Evolutionary conservation across 148 eudicot species (phyloP), one percentile per base, ranked within the genome.

Genomic region (Rhododendron griersonianum): DNA sequence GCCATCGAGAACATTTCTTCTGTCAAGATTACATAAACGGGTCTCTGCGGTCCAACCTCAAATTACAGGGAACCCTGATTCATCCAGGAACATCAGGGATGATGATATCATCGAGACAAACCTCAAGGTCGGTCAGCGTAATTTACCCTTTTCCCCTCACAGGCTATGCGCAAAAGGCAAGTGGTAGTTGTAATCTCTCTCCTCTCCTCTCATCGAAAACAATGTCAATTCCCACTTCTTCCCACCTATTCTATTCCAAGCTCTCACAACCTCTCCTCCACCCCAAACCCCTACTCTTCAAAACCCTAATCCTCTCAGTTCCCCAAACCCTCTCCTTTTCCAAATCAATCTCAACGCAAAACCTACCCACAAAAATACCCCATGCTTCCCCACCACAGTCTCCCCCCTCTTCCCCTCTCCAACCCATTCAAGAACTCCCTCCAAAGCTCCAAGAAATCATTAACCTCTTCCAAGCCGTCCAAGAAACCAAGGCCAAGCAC

Each of bases 371-470:
- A 1, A 93, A 91, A 85, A 84, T 86, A 59, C 86, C 88, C 78
- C 91, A 86, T 1, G 63, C 87, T 28, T 28, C 74, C 25, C 82
- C 91, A 23, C 45, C 89, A 7, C 86, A 95, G 0, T 75, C 95
- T 5, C 69, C 93, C 1, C 59, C 93, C 19, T 82, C 94, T 5
- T 73, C 83, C 14, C 83, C 92, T 73, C 84, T 89, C 28, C 95
- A 95, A 84, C 88, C 94, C 83, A 79, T 93, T 7, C 92, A 91
- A 87, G 94, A 96, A 23, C 93, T 96, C 11, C 99, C 99, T 13
- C 94, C 95, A 2, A 95, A 94, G 88, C 96, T 96, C 85, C 98
- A 92, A 87, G 96, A 96, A 84, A 96, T 96, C 86, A 81, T 96
- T 83, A 91, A 87, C 5, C 92, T 95, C 28, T 96, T 96, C 85